Evolutionary conservation across 1,139 yeast species (phyloP), one percentile per base, ranked within the genome.

Genomic region (Saccharomyces hybrid): DNA sequence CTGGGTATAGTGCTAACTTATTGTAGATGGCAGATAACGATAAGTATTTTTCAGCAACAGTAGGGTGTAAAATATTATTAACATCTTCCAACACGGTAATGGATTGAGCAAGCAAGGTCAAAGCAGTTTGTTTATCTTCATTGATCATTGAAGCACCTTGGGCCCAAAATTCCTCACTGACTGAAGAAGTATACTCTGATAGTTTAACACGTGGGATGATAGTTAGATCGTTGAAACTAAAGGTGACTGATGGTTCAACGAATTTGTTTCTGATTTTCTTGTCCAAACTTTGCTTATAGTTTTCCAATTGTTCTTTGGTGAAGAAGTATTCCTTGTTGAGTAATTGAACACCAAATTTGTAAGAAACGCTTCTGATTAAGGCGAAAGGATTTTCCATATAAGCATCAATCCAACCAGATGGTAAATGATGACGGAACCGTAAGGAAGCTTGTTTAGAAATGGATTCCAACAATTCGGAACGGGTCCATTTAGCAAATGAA

Each of bases 271-370:
- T 68, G 42, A 67, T 56, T 55, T 73, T 70, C 66, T 75, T 77
- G 58, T 73, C 75, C 63, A 74, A 76, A 58, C 71, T 71, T 27
- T 64, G 67, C 55, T 66, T 68, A 47, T 62, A 73, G 6, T 64
- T 63, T 50, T 77, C 81, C 57, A 79, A 76, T 28, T 72, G 73
- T 52, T 76, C 80, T 53, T 68, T 67, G 47, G 81, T 76, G 61
- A 71, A 73, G 60, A 61, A 70, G 57, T 73, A 74, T 11, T 68
- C 66, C 57, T 71, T 73, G 57, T 71, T 68, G 21, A 75, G 74
- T 88, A 96, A 86, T 74, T 93, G 99, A 56, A 93, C 81, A 73
- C 99, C 99, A 62, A 84, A 81, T 71, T 87, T 86, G 55, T 77
- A 66, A 14, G 96, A 84, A 58, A 90, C 77, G 60, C 85, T 89